Conservation (phyloP, 768 basidiomycete species). For the Termitomyces bulborhizus region DNA sequence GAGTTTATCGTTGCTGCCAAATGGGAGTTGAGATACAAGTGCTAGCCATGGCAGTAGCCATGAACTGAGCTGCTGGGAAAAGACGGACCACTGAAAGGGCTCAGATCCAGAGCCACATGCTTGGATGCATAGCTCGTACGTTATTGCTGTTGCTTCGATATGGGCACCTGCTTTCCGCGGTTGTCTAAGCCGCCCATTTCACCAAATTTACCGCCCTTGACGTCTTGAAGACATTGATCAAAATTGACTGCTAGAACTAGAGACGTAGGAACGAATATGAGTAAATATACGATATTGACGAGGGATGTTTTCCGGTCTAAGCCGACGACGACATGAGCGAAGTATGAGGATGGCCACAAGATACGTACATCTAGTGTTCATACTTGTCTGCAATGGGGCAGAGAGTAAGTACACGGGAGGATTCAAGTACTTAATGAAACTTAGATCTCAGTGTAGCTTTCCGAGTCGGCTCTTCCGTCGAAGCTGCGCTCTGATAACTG, state of each 20-base stretch:
- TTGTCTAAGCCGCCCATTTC: conserved; percentile 18
- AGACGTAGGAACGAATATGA: neutral
- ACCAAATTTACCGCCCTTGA: conserved; percentile 9
- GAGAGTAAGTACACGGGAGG: neutral
- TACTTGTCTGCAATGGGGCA: neutral
- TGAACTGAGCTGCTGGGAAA: conserved; percentile 31
- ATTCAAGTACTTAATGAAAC: neutral
- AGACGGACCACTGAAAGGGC: conserved; percentile 24
- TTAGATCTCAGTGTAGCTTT: neutral
- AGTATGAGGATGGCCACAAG: neutral
- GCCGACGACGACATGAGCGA: neutral
- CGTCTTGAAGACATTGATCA: conserved; percentile 15
- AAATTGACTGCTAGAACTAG: conserved; percentile 13
- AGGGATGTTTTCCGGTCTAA: neutral
- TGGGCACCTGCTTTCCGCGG: conserved; percentile 16
- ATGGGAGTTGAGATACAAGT: conserved; percentile 41
- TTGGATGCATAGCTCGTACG: conserved; percentile 20
- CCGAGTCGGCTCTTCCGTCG: neutral
- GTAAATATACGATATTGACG: neutral
- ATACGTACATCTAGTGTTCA: neutral
- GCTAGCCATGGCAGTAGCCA: conserved; percentile 47
- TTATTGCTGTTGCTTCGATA: conserved; percentile 21
- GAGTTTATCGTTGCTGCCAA: conserved; percentile 28
- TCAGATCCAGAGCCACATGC: conserved; percentile 21
- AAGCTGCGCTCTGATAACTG: neutral